These are phyloP conservation scores for Penicillium sp. DNA, from an alignment of 2,329 filamentous ascomycete genomes.

Conservation along the genomic window DNA sequence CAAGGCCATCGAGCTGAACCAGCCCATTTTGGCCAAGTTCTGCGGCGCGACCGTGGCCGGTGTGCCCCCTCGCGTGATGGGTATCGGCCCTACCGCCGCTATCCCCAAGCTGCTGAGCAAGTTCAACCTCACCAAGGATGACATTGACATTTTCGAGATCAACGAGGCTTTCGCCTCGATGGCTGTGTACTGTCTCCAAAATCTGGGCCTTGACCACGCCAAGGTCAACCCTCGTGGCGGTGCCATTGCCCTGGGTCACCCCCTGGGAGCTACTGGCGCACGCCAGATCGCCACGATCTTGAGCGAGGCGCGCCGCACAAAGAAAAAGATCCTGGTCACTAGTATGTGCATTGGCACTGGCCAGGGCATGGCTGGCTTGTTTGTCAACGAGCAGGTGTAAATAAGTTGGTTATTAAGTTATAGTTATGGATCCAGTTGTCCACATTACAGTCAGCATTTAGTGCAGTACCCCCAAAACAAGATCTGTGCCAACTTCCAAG, in stretches of 20 bases:
- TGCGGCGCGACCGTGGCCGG: constrained; percentile 89
- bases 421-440: background rate
- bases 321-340: constrained; percentile 88
- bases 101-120: constrained; percentile 81
- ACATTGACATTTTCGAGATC: constrained; percentile 87
- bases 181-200: constrained; percentile 88
- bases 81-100: constrained; percentile 66
- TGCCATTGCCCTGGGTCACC: constrained; percentile 89
- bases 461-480: background rate
- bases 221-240: constrained; percentile 93
- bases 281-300: constrained; percentile 89
- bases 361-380: constrained; percentile 67
- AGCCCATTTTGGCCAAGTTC: constrained; percentile 93
- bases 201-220: constrained; percentile 62
- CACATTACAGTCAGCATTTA: background rate
- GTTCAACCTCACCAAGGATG: constrained; percentile 74
- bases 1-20: constrained; percentile 79
- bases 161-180: constrained; percentile 99
- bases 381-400: constrained; percentile 63
- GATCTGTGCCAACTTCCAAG: background rate
- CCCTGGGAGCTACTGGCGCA: constrained; percentile 84
- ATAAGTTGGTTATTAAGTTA: constrained; percentile 7
- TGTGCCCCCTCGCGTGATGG: constrained; percentile 93
- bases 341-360: constrained; percentile 81
- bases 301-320: constrained; percentile 77